Evolutionary conservation across 805 yeast genomes (phyloP).

Genomic region (Candida awuae): DNA sequence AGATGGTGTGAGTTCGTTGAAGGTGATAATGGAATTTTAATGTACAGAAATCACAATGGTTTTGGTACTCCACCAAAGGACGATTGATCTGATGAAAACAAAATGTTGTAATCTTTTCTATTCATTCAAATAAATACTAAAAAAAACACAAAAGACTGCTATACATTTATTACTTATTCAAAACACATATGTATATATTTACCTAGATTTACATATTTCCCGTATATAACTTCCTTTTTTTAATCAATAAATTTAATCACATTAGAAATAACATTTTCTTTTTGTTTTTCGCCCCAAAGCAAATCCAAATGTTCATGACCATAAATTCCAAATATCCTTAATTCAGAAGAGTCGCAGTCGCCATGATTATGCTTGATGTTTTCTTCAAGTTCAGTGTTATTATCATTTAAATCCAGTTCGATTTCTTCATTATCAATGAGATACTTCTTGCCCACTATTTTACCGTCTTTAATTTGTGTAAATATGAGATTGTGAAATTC

Average conservation of each 20-base stretch:
- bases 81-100: neutral
- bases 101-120: neutral
- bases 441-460: slow-evolving; percentile 5
- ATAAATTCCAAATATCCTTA: slow-evolving; percentile 42
- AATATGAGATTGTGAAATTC: slow-evolving; percentile 11
- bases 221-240: neutral
- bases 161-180: too few species aligned
- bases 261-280: slow-evolving; percentile 36
- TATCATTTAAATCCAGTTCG: too few species aligned
- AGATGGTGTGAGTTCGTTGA: slow-evolving; percentile 68
- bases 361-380: too few species aligned
- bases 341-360: slow-evolving; percentile 9
- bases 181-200: too few species aligned
- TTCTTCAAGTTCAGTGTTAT: neutral
- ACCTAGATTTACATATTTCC: neutral
- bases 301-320: slow-evolving; percentile 85
- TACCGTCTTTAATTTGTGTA: slow-evolving; percentile 9
- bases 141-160: too few species aligned
- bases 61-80: slow-evolving; percentile 31
- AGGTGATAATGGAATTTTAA: slow-evolving; percentile 55
- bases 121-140: too few species aligned
- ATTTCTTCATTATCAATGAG: slow-evolving; percentile 1
- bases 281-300: slow-evolving; percentile 80
- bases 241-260: slow-evolving; percentile 27
- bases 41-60: slow-evolving; percentile 54